Evolutionary conservation across 306 rosid species (phyloP).

Genomic region (Begonia peltatifolia): DNA sequence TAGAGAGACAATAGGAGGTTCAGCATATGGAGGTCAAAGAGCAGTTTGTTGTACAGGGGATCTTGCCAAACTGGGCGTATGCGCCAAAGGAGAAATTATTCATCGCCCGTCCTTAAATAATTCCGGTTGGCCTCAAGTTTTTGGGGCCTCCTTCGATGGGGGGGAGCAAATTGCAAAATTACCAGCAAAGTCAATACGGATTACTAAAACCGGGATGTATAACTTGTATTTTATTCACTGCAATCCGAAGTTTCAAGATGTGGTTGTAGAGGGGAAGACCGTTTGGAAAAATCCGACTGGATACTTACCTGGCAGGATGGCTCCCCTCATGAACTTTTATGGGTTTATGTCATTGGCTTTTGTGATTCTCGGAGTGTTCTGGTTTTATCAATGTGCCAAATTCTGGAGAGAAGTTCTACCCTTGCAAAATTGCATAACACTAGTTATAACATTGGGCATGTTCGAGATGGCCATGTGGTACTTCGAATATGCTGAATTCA

Average conservation of each 20-base stretch:
- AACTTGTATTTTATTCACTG: slow-evolving; percentile 83
- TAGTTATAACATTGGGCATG: slow-evolving; percentile 80
- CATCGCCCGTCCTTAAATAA: slow-evolving; percentile 41
- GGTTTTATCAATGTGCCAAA: slow-evolving; percentile 74
- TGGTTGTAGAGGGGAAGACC: slow-evolving; percentile 68
- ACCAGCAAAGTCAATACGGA: slow-evolving; percentile 35
- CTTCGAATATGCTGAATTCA: slow-evolving; percentile 74
- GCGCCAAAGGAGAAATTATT: slow-evolving; percentile 61
- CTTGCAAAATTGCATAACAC: slow-evolving; percentile 74
- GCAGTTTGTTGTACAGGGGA: slow-evolving; percentile 79
- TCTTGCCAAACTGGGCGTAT: slow-evolving; percentile 72
- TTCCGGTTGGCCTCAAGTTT: slow-evolving; percentile 62
- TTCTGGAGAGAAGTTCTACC: slow-evolving; percentile 74
- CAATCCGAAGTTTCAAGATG: slow-evolving; percentile 45
- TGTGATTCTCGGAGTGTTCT: slow-evolving; percentile 58
- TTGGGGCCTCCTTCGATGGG: slow-evolving; percentile 33
- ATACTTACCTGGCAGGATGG: slow-evolving; percentile 90
- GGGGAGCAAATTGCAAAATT: slow-evolving; percentile 34
- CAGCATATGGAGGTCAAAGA: slow-evolving; percentile 86
- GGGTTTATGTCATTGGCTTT: slow-evolving; percentile 79
- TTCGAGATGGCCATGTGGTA: slow-evolving; percentile 81
- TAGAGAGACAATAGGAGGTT: slow-evolving; percentile 79
- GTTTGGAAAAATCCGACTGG: slow-evolving; percentile 79
- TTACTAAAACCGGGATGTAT: slow-evolving; percentile 75
- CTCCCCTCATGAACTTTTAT: slow-evolving; percentile 68